These are phyloP conservation scores for Lactarius vividus DNA, from an alignment of 768 basidiomycete species.

Conservation along the genomic window DNA sequence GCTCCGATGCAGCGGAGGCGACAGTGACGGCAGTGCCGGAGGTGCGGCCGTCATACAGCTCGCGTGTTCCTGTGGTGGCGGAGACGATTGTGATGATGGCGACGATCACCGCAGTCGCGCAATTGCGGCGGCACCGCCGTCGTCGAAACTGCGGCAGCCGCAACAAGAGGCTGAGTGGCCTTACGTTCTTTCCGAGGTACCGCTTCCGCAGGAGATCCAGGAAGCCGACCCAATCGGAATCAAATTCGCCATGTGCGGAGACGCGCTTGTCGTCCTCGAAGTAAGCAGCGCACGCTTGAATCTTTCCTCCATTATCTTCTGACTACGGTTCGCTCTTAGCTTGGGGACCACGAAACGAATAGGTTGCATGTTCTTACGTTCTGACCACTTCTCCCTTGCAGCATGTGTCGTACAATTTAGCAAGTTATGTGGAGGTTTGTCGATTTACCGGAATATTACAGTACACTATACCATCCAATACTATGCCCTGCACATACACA, in stretches of 20 bases:
- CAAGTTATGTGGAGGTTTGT: background rate
- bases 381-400: background rate
- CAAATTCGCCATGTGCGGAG: slow-evolving; percentile 9
- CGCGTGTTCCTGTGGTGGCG: background rate
- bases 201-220: slow-evolving; percentile 4
- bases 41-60: background rate
- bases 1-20: background rate
- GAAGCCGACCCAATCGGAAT: slow-evolving; percentile 9
- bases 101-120: background rate
- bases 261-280: slow-evolving; percentile 8
- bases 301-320: background rate
- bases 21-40: background rate
- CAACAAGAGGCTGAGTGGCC: background rate
- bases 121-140: background rate
- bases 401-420: background rate
- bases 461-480: background rate
- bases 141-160: background rate
- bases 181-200: background rate
- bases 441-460: background rate
- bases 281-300: background rate
- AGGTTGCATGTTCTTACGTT: slow-evolving; percentile 2
- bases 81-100: background rate
- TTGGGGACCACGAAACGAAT: slow-evolving; percentile 1
- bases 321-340: background rate
- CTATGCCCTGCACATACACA: background rate